Conservation (phyloP, 2,329 filamentous ascomycete genomes). For the Lachnellula subtilissima region DNA sequence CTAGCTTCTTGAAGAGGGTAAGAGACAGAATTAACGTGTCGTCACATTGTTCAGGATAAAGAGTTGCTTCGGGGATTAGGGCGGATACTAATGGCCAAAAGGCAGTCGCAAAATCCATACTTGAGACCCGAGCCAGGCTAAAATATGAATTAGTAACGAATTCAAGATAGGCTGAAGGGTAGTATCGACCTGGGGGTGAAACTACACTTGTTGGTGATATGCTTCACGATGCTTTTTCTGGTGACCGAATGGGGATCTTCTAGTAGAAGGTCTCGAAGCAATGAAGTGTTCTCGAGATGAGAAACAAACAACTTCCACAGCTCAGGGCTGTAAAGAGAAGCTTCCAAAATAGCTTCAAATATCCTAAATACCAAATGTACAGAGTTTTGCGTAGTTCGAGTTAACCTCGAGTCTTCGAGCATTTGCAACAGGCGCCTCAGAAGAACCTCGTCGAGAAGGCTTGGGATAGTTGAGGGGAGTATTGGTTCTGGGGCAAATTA, state of each 20-base stretch:
- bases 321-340: conserved; percentile 39
- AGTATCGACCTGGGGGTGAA: conserved; percentile 26
- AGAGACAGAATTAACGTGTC: conserved; percentile 37
- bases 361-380: conserved; percentile 37
- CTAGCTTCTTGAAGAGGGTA: conserved; percentile 38
- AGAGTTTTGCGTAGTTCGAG: conserved; percentile 22
- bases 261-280: conserved; percentile 40
- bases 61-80: conserved; percentile 23
- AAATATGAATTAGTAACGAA: conserved; percentile 3
- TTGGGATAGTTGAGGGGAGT: conserved; percentile 30
- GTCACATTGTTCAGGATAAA: conserved; percentile 26
- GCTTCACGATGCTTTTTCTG: conserved; percentile 29
- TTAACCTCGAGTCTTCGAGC: conserved; percentile 22
- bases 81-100: conserved; percentile 41
- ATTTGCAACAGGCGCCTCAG: conserved; percentile 31
- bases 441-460: conserved; percentile 32
- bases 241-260: conserved; percentile 35
- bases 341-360: conserved; percentile 45
- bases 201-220: conserved; percentile 28
- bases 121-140: conserved; percentile 28
- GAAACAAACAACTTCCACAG: conserved; percentile 42
- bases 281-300: conserved; percentile 32
- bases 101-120: conserved; percentile 39
- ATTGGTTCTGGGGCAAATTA: conserved; percentile 34
- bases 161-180: not conserved